A percentile compares a stretch with the other conserved stretches of the same genome.
Evolutionary conservation across 306 rosid species (phyloP).

Genomic region (Lablab purpureus): DNA sequence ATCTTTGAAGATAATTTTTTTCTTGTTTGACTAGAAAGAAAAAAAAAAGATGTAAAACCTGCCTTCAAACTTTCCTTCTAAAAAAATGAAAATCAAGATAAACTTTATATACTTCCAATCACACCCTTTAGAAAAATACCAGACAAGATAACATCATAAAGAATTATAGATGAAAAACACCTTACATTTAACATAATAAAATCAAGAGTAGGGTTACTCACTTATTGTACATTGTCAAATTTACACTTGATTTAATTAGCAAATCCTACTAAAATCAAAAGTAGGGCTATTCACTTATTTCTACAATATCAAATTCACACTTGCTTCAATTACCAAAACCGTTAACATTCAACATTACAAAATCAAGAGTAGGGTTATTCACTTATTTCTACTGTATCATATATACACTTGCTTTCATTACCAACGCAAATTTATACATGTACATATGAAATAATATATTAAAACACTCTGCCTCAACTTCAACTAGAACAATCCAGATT

Average conservation of each 20-base stretch:
- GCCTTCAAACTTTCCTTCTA: neutral
- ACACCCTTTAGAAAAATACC: neutral
- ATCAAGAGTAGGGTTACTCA: neutral
- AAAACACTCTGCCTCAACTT: constrained; percentile 1
- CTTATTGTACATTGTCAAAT: constrained; percentile 8
- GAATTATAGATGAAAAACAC: neutral
- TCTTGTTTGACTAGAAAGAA: too few relatives aligned
- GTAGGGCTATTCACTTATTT: neutral
- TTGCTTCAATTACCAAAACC: neutral
- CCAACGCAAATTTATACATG: neutral
- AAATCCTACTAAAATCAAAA: neutral
- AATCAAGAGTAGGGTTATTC: neutral
- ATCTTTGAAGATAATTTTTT: too few relatives aligned
- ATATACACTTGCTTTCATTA: constrained; percentile 16
- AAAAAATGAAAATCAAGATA: neutral
- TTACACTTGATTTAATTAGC: constrained; percentile 7
- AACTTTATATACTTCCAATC: neutral
- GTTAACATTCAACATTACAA: neutral
- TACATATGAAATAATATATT: constrained; percentile 2
- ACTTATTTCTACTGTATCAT: constrained; percentile 17
- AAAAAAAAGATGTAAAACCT: neutral
- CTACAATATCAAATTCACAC: constrained; percentile 18
- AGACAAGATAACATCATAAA: neutral
- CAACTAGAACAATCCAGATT: constrained; percentile 27
- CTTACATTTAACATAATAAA: neutral